Percentiles rank a stretch among this genome's conserved stretches.
Conservation (phyloP, 495 filamentous ascomycete genomes). For the Geopyxis carbonaria region DNA sequence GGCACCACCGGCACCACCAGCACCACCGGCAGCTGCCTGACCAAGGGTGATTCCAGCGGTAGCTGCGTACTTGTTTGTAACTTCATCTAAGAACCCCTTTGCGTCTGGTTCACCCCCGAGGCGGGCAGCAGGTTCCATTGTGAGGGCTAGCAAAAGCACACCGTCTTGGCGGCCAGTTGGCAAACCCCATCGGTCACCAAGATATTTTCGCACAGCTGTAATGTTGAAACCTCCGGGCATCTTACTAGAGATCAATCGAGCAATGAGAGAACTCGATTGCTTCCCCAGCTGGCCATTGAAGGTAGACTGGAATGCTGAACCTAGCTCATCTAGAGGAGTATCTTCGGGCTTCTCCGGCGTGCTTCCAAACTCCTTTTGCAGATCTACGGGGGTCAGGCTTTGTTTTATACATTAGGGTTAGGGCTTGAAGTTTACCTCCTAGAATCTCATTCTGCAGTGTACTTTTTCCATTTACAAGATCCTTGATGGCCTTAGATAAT, state of each 20-base stretch:
- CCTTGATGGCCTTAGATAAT: constrained; percentile 92
- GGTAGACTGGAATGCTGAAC: constrained; percentile 88
- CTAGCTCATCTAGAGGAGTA: constrained; percentile 84
- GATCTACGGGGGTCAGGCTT: constrained; percentile 40
- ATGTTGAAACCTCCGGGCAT: constrained; percentile 99
- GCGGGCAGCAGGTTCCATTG: constrained; percentile 77
- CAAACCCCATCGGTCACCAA: constrained; percentile 87
- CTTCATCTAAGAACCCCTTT: constrained; percentile 76
- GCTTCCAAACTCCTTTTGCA: constrained; percentile 96
- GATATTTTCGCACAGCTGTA: constrained; percentile 78
- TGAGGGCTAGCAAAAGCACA: constrained; percentile 72
- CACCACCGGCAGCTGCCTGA: constrained; percentile 51
- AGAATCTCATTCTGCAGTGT: constrained; percentile 24
- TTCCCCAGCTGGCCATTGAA: constrained; percentile 97
- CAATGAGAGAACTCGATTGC: constrained; percentile 84
- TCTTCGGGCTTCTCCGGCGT: constrained; percentile 98
- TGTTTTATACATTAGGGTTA: constrained; percentile 6
- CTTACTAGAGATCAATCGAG: constrained; percentile 89
- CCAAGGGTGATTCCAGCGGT: constrained; percentile 73
- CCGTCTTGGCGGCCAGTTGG: constrained; percentile 80
- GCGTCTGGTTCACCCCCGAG: constrained; percentile 78
- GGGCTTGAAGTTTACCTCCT: constrained; percentile 6
- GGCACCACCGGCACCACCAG: constrained; percentile 48
- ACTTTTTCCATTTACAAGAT: constrained; percentile 82
- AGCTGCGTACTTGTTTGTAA: constrained; percentile 74